A percentile compares a stretch with the other conserved stretches of the same genome.
Evolutionary conservation across 139 green algal species (phyloP).

Genomic region (Medakamo hakoo): DNA sequence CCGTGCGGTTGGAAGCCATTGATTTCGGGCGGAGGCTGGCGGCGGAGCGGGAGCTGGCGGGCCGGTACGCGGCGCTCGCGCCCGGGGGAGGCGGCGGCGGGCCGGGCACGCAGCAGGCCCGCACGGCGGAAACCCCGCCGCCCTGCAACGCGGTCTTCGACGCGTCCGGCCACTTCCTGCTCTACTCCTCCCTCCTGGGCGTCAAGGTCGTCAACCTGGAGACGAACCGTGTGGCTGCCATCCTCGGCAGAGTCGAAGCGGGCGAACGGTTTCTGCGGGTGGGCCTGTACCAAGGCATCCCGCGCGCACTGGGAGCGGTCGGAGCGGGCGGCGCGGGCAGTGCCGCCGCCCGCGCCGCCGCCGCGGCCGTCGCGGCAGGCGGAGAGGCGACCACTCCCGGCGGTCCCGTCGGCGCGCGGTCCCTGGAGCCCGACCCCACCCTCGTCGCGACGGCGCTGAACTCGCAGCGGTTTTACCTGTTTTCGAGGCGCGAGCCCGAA

Average conservation of each 20-base stretch:
- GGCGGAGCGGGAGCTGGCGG: slow-evolving; percentile 33
- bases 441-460: slow-evolving; percentile 68
- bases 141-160: slow-evolving; percentile 81
- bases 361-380: too few relatives aligned
- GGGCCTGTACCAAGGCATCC: slow-evolving; percentile 65
- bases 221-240: slow-evolving; percentile 46
- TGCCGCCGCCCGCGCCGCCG: neutral
- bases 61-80: slow-evolving; percentile 35
- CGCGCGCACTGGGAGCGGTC: neutral
- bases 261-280: slow-evolving; percentile 82
- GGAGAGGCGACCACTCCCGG: too few relatives aligned
- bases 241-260: slow-evolving; percentile 91
- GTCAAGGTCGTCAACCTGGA: slow-evolving; percentile 92
- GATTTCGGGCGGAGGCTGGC: slow-evolving; percentile 47
- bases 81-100: slow-evolving; percentile 1
- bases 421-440: slow-evolving; percentile 52
- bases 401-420: neutral
- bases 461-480: slow-evolving; percentile 83
- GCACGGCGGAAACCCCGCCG: slow-evolving; percentile 29
- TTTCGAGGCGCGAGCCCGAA: slow-evolving; percentile 61
- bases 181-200: slow-evolving; percentile 78
- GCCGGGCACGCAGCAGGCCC: neutral
- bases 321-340: neutral
- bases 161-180: slow-evolving; percentile 77
- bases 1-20: slow-evolving; percentile 62